Evolutionary conservation across 352 stramenopile genomes (phyloP).

Genomic region (Pythium utonaiense): DNA sequence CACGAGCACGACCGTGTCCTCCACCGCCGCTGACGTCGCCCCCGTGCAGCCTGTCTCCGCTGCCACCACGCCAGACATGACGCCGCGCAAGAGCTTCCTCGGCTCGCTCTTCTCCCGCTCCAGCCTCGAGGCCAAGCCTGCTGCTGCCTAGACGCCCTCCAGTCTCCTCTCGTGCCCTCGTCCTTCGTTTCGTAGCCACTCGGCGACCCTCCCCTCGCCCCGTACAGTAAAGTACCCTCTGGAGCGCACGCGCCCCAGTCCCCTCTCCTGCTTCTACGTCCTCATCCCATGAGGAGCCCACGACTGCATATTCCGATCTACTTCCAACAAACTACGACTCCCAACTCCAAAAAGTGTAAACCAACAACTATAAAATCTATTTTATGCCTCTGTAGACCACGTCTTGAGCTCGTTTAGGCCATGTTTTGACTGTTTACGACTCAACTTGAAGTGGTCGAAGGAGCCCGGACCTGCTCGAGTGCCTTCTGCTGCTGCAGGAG

Average conservation of each 20-base stretch:
- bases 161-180: conserved; percentile 7
- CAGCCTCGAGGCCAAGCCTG: conserved; percentile 20
- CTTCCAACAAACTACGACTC: not conserved
- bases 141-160: conserved; percentile 8
- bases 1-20: conserved; percentile 21
- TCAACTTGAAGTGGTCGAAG: conserved; percentile 8
- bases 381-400: conserved; percentile 16
- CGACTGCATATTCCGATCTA: not conserved
- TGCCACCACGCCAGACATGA: not conserved
- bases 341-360: conserved; percentile 21
- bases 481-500: conserved; percentile 55
- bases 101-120: conserved; percentile 23
- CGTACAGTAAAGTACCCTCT: conserved; percentile 20
- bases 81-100: conserved; percentile 24
- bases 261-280: conserved; percentile 7
- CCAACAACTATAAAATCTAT: conserved; percentile 22
- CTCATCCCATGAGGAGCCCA: not conserved
- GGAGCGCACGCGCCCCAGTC: not conserved
- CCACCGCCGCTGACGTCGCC: conserved; percentile 2
- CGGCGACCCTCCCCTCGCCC: conserved; percentile 6
- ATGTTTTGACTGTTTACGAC: not conserved
- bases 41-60: conserved; percentile 11
- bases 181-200: conserved; percentile 16
- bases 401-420: not conserved
- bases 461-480: conserved; percentile 13